These are phyloP conservation scores for Psidium friedrichsthalianum DNA, from an alignment of 345 rosid species.

Conservation along the genomic window DNA sequence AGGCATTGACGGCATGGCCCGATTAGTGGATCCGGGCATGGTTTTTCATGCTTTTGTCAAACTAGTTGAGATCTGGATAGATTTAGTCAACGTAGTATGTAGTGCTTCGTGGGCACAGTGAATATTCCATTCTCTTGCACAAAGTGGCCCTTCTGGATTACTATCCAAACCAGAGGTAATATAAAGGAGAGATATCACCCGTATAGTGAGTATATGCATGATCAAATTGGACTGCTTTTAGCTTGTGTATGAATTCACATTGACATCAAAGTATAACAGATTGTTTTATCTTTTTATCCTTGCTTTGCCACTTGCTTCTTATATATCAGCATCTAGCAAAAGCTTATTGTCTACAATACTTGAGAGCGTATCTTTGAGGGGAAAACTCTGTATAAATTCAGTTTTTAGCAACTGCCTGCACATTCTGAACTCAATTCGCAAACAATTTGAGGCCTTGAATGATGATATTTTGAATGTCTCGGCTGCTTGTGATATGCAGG, in stretches of 20 bases:
- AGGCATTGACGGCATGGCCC: neutral
- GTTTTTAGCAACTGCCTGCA: neutral
- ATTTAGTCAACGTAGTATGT: neutral
- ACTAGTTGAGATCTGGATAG: neutral
- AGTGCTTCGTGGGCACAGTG: neutral
- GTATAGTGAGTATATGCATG: neutral
- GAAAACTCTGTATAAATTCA: neutral
- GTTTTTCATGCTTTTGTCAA: neutral
- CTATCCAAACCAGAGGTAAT: neutral
- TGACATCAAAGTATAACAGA: neutral
- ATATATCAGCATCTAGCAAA: neutral
- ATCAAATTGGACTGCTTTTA: neutral
- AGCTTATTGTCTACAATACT: neutral
- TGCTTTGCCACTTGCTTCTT: neutral
- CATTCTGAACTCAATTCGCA: neutral
- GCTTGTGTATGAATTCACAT: neutral
- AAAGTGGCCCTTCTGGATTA: neutral
- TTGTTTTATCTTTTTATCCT: neutral
- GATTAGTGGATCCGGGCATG: neutral
- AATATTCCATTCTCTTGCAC: neutral
- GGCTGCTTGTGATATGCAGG: slow-evolving; percentile 9
- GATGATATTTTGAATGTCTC: neutral
- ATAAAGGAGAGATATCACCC: neutral
- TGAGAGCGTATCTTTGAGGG: neutral
- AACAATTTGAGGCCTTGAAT: neutral